These are phyloP conservation scores for Eimeria necatrix DNA, from an alignment of 169 alveolate genomes.

Conservation along the genomic window DNA sequence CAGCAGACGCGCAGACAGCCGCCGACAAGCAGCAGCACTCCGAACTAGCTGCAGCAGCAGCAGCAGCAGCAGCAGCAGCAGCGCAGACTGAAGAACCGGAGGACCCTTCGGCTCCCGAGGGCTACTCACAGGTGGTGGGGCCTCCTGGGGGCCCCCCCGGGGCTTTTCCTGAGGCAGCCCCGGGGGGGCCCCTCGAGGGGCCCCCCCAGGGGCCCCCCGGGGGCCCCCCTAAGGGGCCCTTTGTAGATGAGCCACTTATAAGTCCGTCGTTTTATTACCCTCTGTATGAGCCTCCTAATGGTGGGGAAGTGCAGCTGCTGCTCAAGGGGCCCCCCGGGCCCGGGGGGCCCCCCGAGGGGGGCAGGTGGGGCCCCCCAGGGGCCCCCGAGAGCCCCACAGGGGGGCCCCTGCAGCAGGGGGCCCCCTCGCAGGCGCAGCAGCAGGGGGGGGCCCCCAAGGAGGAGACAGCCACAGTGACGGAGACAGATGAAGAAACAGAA, in stretches of 20 bases:
- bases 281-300: no score
- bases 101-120: background rate
- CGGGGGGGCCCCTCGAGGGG: no score
- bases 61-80: slow-evolving; percentile 62
- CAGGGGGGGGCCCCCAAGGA: background rate
- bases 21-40: background rate
- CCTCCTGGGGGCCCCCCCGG: background rate
- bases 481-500: slow-evolving; percentile 8
- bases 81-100: background rate
- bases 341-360: background rate
- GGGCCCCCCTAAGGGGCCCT: no score
- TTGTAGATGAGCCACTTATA: no score
- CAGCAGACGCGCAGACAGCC: slow-evolving; percentile 10
- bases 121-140: background rate
- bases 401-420: slow-evolving; percentile 12
- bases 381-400: no score
- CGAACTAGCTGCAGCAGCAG: slow-evolving; percentile 22
- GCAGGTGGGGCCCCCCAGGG: no score
- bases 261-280: no score
- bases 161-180: background rate
- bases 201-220: no score
- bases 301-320: slow-evolving; percentile 7
- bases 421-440: background rate
- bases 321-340: slow-evolving; percentile 35
- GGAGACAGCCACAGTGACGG: background rate